phyloP scores from a whole-genome alignment of 306 rosid genomes.

The Cercis canadensis region DNA sequence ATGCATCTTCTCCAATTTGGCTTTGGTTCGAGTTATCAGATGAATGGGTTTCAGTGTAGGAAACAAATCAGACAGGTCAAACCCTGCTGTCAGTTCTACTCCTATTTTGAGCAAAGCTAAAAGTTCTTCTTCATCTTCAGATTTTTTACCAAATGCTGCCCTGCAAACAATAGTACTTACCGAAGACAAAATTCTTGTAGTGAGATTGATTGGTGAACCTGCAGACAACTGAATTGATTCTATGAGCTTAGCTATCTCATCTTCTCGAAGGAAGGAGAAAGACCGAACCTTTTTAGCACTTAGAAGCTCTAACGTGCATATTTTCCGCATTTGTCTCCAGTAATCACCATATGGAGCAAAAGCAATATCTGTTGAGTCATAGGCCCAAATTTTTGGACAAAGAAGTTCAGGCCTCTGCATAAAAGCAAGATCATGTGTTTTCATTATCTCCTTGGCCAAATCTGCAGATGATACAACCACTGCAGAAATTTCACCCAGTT shows the following conservation, averaged over 20 bases:
- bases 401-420: conserved; percentile 30
- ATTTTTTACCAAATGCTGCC: conserved; percentile 18
- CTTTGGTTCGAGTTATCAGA: neutral
- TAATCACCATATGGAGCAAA: conserved; percentile 36
- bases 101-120: too few species aligned
- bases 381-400: conserved; percentile 7
- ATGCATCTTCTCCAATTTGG: neutral
- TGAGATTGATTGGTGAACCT: conserved; percentile 32
- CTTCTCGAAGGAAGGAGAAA: conserved; percentile 38
- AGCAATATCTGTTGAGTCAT: conserved; percentile 12
- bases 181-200: neutral
- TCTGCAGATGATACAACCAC: conserved; percentile 39
- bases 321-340: conserved; percentile 43
- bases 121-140: conserved; percentile 9
- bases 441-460: conserved; percentile 34
- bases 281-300: conserved; percentile 36
- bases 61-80: neutral
- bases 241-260: conserved; percentile 32
- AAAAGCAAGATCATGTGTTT: conserved; percentile 37
- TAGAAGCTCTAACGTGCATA: conserved; percentile 34
- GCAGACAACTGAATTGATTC: conserved; percentile 17
- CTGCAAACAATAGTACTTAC: neutral
- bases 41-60: neutral
- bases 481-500: conserved; percentile 37
- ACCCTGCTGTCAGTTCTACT: neutral